phyloP scores from a whole-genome alignment of 176 grass and related monocot genomes.

The Zea luxurians region DNA sequence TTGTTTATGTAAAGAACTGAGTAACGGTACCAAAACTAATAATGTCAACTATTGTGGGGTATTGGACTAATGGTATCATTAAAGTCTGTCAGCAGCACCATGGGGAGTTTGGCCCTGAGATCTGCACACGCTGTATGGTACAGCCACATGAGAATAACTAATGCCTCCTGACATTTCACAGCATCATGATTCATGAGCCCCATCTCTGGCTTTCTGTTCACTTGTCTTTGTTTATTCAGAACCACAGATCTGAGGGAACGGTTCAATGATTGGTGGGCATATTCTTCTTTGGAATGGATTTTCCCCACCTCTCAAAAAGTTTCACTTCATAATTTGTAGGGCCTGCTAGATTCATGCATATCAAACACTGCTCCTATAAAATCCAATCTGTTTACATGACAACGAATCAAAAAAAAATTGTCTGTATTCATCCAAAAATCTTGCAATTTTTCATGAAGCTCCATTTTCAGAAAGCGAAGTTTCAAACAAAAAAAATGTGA shows the following conservation, averaged over 20 bases:
- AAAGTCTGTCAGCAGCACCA: neutral
- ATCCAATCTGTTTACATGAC: neutral
- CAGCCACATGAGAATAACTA: neutral
- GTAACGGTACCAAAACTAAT: neutral
- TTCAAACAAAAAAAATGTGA: neutral
- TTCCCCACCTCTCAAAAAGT: conserved; percentile 1
- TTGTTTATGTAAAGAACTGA: conserved; percentile 5
- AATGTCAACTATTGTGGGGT: neutral
- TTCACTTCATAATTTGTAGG: neutral
- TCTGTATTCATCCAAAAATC: neutral
- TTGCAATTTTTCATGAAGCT: neutral
- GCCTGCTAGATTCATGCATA: neutral
- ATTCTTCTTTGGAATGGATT: conserved; percentile 18
- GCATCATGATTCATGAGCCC: neutral
- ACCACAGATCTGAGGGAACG: conserved; percentile 22
- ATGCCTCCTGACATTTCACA: conserved; percentile 6
- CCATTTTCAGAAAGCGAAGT: neutral
- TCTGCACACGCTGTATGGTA: neutral
- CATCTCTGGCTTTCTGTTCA: neutral
- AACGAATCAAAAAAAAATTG: neutral
- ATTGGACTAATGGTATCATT: neutral
- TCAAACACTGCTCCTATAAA: neutral
- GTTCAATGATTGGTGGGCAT: conserved; percentile 44
- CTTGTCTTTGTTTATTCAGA: conserved; percentile 31
- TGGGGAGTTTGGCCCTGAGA: neutral